phyloP scores from a whole-genome alignment of 352 stramenopile genomes.

The Globisporangium nodosum region DNA sequence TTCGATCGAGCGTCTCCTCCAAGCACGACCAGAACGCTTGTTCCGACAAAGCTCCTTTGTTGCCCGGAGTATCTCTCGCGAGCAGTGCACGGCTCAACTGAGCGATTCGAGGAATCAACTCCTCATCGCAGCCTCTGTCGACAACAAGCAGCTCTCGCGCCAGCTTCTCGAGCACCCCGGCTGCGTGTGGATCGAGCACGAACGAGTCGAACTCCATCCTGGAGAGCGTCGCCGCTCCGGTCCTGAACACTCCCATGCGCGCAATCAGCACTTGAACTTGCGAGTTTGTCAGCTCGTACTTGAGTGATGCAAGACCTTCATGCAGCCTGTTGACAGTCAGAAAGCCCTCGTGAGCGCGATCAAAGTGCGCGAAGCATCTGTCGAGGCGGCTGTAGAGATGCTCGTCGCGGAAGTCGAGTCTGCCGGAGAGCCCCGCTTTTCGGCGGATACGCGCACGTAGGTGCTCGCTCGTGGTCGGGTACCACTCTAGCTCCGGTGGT shows the following conservation, averaged over 20 bases:
- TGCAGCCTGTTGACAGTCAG: slow-evolving; percentile 29
- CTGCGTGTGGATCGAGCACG: slow-evolving; percentile 48
- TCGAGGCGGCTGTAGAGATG: slow-evolving; percentile 32
- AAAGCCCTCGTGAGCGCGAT: slow-evolving; percentile 46
- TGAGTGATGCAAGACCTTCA: slow-evolving; percentile 33
- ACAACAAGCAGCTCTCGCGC: slow-evolving; percentile 26
- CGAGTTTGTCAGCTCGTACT: slow-evolving; percentile 28
- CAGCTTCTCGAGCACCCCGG: slow-evolving; percentile 27
- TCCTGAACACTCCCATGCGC: slow-evolving; percentile 38
- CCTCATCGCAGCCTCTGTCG: slow-evolving; percentile 7
- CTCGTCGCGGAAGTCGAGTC: slow-evolving; percentile 23
- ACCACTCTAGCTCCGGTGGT: slow-evolving; percentile 17
- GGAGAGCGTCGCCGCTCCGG: slow-evolving; percentile 32
- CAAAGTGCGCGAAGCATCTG: slow-evolving; percentile 59
- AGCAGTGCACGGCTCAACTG: slow-evolving; percentile 43
- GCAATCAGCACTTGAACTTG: slow-evolving; percentile 36
- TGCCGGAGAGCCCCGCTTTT: slow-evolving; percentile 23
- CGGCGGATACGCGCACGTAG: slow-evolving; percentile 37
- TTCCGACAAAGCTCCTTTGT: slow-evolving; percentile 23
- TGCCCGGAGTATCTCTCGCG: slow-evolving; percentile 18
- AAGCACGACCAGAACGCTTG: slow-evolving; percentile 27
- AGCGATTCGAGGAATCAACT: slow-evolving; percentile 33
- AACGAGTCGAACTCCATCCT: slow-evolving; percentile 81
- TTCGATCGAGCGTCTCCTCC: slow-evolving; percentile 21
- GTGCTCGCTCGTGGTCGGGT: slow-evolving; percentile 24